Evolutionary conservation across 2,329 filamentous ascomycete species (phyloP), one percentile per base, ranked within the genome.

Genomic region (Ascocoryne sarcoides): DNA sequence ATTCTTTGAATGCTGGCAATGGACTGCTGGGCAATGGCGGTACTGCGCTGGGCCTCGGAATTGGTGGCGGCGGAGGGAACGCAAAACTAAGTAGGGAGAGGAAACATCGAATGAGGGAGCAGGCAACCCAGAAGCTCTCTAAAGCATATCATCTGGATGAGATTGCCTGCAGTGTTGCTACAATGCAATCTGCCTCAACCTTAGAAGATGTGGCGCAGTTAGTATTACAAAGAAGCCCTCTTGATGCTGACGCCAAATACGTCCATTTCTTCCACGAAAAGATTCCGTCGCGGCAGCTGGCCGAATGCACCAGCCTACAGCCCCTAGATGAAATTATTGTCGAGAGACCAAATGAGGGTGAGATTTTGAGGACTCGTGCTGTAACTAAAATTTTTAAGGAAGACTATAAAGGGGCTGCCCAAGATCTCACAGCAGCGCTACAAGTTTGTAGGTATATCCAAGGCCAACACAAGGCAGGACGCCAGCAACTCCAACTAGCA

Each of bases 251-350:
- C 55, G 86, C 84, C 19, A 83, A 82, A 60, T 92, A 92, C 58
- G 86, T 92, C n/a, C 83, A 92, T 58, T 92, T 90, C 64, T 93
- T 93, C 61, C 84, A 90, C 62, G 84, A 93, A 63, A 92, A 90
- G 71, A 89, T 92, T 18, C 82, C 84, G 1, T 83, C 78, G 30
- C 68, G 82, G 31, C 78, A 82, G 58, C 66, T 92, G 58, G 82
- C 79, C 26, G 76, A 85, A 53, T 79, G 73, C 52, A 89, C 84
- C 7, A 80, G 75, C 46, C 62, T 89, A 42, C 65, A 74, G 38
- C 70, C 78, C 3, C 61, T 93, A 48, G 69, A 79, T 56, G 73
- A 84, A 28, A 76, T 90, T 41, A 79, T 89, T 44, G 64, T 67
- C 10, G 72, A 76, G 30, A 64, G 74, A 15, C 77, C 82, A 1